Evolutionary conservation across 2,329 filamentous ascomycete species (phyloP).

Genomic region (Pseudocercospora pini-densiflorae): DNA sequence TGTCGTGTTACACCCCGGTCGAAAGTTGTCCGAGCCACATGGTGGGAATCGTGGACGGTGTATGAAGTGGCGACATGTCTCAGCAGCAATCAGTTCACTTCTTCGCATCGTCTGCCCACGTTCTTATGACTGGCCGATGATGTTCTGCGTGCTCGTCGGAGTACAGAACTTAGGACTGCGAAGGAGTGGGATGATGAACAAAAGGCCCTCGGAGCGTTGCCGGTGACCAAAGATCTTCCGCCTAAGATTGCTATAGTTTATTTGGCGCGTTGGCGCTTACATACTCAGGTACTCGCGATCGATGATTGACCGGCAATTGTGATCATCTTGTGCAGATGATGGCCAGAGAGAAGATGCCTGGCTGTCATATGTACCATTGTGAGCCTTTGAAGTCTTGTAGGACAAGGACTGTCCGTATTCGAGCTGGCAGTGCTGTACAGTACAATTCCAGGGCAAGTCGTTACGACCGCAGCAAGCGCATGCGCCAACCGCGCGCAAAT

Average conservation of each 20-base stretch:
- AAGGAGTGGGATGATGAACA: conserved; percentile 18
- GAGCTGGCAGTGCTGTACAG: not conserved
- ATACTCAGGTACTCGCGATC: not conserved
- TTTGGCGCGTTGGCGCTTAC: conserved; percentile 6
- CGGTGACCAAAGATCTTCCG: conserved; percentile 1
- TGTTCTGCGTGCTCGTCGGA: not conserved
- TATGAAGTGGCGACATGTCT: not conserved
- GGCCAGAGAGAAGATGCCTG: not conserved
- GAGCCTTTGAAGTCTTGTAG: not conserved
- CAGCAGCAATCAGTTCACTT: not conserved
- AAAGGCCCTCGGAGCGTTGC: conserved; percentile 4
- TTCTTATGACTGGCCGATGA: not conserved
- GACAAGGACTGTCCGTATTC: not conserved
- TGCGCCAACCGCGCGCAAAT: conserved; percentile 12
- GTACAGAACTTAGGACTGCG: not conserved
- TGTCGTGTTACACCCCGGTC: not conserved
- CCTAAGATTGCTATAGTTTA: conserved; percentile 3
- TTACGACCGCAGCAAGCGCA: conserved; percentile 10
- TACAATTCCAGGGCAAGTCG: conserved; percentile 5
- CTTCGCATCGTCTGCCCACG: not conserved
- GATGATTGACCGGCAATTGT: not conserved
- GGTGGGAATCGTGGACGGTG: not conserved
- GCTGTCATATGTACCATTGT: too few species aligned
- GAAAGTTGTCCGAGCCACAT: not conserved
- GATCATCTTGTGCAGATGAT: not conserved